Percentiles rank a stretch among this genome's conserved stretches.
phyloP scores from a whole-genome alignment of 306 rosid genomes.

The Phaseolus lunatus region DNA sequence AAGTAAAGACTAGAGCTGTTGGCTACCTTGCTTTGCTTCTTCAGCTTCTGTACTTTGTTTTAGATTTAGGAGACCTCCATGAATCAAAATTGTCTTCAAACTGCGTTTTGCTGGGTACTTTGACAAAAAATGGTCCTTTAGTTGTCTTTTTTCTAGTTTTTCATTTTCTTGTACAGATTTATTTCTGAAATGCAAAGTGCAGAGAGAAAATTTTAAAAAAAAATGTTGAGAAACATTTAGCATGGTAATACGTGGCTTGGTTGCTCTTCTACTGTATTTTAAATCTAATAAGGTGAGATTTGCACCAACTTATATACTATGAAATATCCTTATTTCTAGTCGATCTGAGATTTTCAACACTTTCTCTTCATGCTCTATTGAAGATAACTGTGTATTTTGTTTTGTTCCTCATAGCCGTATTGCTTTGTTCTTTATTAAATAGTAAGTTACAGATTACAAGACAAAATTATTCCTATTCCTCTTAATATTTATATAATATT shows the following conservation, averaged over 20 bases:
- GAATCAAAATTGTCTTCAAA: slow-evolving; percentile 29
- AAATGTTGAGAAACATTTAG: slow-evolving; percentile 33
- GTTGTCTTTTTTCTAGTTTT: slow-evolving; percentile 6
- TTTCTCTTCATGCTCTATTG: slow-evolving; percentile 25
- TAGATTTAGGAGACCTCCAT: slow-evolving; percentile 19
- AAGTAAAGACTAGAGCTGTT: slow-evolving; percentile 16
- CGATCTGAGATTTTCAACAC: too few relatives aligned
- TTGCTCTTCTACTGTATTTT: not conserved
- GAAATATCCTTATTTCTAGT: too few relatives aligned
- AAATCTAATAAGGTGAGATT: too few relatives aligned
- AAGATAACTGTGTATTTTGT: too few relatives aligned
- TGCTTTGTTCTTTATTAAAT: too few relatives aligned
- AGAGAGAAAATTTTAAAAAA: not conserved
- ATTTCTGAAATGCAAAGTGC: not conserved
- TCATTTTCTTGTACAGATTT: slow-evolving; percentile 20
- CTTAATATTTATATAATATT: too few relatives aligned
- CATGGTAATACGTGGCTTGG: slow-evolving; percentile 27
- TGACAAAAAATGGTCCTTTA: slow-evolving; percentile 26
- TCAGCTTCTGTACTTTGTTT: slow-evolving; percentile 22
- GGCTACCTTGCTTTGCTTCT: slow-evolving; percentile 20
- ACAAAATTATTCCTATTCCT: too few relatives aligned
- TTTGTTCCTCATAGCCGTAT: too few relatives aligned
- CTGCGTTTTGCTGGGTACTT: not conserved
- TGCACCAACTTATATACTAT: too few relatives aligned
- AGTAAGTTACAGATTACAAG: too few relatives aligned